Evolutionary conservation across 345 rosid genomes (phyloP).

Genomic region (Jatropha curcas): DNA sequence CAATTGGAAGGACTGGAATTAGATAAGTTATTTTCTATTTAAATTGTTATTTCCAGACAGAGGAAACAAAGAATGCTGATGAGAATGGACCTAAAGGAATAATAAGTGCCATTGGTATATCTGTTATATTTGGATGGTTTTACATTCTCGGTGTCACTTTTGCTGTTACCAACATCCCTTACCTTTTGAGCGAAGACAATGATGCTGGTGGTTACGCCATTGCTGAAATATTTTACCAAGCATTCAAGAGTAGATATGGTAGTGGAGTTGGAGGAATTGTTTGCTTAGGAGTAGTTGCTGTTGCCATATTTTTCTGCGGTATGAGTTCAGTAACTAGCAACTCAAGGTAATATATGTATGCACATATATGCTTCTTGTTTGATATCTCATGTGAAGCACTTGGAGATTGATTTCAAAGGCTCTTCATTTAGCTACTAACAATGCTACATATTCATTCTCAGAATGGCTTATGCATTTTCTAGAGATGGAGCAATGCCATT

Average conservation of each 20-base stretch:
- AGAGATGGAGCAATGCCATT: slow-evolving; percentile 97
- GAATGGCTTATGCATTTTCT: slow-evolving; percentile 99
- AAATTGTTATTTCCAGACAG: slow-evolving; percentile 66
- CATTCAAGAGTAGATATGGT: slow-evolving; percentile 84
- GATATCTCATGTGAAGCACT: not conserved
- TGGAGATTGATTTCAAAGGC: not conserved
- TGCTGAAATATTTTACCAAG: slow-evolving; percentile 79
- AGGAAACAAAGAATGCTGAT: slow-evolving; percentile 92
- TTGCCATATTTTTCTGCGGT: slow-evolving; percentile 97
- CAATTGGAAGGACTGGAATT: slow-evolving; percentile 13
- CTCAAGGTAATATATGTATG: slow-evolving; percentile 90
- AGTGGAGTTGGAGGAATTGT: slow-evolving; percentile 84
- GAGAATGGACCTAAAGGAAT: slow-evolving; percentile 88
- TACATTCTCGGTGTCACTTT: slow-evolving; percentile 88
- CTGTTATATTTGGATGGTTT: slow-evolving; percentile 91
- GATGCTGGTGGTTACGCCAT: slow-evolving; percentile 93
- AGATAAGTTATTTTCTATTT: slow-evolving; percentile 7
- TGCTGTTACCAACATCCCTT: slow-evolving; percentile 77
- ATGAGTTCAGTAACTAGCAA: slow-evolving; percentile 98
- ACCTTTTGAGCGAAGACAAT: slow-evolving; percentile 66
- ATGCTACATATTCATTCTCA: slow-evolving; percentile 25
- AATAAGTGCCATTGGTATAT: slow-evolving; percentile 82
- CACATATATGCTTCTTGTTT: not conserved
- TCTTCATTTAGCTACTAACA: slow-evolving; percentile 1
- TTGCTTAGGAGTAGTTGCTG: slow-evolving; percentile 78